These are phyloP conservation scores for Xylaria acuta DNA, from an alignment of 495 filamentous ascomycete genomes.

Conservation along the genomic window DNA sequence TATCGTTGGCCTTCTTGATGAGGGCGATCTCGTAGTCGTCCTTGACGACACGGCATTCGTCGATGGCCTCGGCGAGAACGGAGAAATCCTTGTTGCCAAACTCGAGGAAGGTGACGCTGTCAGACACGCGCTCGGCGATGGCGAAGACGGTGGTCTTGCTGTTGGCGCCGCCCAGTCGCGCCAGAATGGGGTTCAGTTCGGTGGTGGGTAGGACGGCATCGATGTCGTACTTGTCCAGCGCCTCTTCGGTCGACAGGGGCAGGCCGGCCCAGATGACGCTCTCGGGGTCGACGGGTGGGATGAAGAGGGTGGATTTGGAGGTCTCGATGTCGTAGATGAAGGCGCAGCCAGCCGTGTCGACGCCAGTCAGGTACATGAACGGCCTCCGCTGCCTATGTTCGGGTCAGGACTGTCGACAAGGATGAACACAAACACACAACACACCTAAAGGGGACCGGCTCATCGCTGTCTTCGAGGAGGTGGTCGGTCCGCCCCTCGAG, in stretches of 20 bases:
- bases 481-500: conserved; percentile 83
- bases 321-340: conserved; percentile 79
- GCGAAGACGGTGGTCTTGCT: conserved; percentile 65
- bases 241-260: conserved; percentile 77
- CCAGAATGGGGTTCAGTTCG: conserved; percentile 71
- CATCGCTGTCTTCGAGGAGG: conserved; percentile 83
- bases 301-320: conserved; percentile 82
- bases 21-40: conserved; percentile 85
- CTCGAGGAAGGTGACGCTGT: conserved; percentile 66
- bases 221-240: conserved; percentile 78
- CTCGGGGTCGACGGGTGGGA: conserved; percentile 86
- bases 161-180: conserved; percentile 49
- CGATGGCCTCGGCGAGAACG: conserved; percentile 75
- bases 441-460: conserved; percentile 77
- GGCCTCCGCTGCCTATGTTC: conserved; percentile 78
- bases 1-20: conserved; percentile 79
- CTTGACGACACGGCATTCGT: conserved; percentile 79
- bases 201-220: conserved; percentile 73
- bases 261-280: conserved; percentile 96
- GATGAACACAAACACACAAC: conserved; percentile 14
- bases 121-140: conserved; percentile 73
- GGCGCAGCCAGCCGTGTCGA: conserved; percentile 79
- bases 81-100: conserved; percentile 67
- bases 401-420: background rate
- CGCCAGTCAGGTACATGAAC: conserved; percentile 96